phyloP scores from a whole-genome alignment of 768 basidiomycete species.

The Tulasnella sp. region DNA sequence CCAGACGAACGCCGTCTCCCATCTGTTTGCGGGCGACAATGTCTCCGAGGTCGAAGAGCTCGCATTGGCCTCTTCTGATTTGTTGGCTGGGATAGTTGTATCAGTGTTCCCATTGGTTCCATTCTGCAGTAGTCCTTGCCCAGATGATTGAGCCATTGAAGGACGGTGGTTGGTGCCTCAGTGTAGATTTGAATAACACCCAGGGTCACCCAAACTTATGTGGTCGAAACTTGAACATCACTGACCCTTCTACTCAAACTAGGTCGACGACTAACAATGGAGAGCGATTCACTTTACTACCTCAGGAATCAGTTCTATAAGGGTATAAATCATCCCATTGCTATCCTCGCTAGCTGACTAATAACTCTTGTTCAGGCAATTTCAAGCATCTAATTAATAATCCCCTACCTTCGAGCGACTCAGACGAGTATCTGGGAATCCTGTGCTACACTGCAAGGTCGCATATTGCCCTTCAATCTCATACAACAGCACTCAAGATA shows the following conservation, averaged over 20 bases:
- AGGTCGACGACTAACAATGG: conserved; percentile 2
- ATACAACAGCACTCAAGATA: conserved; percentile 42
- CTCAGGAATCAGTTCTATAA: conserved; percentile 66
- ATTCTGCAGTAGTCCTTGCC: not conserved
- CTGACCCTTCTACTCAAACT: not conserved
- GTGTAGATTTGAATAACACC: not conserved
- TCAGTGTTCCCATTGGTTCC: conserved; percentile 9
- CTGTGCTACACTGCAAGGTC: conserved; percentile 72
- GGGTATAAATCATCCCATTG: conserved; percentile 31
- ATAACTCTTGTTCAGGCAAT: conserved; percentile 32
- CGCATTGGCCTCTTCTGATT: conserved; percentile 16
- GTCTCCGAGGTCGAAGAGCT: conserved; percentile 2
- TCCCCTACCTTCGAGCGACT: conserved; percentile 44
- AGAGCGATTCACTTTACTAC: conserved; percentile 36
- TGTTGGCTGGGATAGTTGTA: conserved; percentile 22
- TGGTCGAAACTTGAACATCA: not conserved
- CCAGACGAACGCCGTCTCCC: conserved; percentile 79
- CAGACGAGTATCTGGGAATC: conserved; percentile 49
- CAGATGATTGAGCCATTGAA: no score
- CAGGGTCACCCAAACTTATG: not conserved
- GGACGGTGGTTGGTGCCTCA: not conserved
- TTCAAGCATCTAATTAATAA: conserved; percentile 27
- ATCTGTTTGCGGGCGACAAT: conserved; percentile 50
- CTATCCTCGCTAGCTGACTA: not conserved
- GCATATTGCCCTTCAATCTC: conserved; percentile 53